phyloP scores from a whole-genome alignment of 2,329 filamentous ascomycete species.

The Epichloe typhina region DNA sequence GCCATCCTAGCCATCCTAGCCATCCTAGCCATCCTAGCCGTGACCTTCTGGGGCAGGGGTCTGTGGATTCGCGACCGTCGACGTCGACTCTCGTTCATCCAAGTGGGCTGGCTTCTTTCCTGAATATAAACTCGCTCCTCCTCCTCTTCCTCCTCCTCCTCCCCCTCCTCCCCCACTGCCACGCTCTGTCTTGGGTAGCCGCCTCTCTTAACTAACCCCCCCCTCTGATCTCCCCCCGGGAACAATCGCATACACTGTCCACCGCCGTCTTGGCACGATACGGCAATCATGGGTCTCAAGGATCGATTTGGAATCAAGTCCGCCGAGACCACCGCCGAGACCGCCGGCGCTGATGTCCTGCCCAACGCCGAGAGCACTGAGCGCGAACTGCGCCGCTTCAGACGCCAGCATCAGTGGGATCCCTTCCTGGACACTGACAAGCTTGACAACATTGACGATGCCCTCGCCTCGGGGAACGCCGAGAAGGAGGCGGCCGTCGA shows the following conservation, averaged over 20 bases:
- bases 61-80: not conserved
- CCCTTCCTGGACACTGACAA: conserved; percentile 42
- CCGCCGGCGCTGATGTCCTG: conserved; percentile 10
- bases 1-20: no score
- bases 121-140: conserved; percentile 6
- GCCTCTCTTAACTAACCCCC: not conserved
- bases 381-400: conserved; percentile 26
- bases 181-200: not conserved
- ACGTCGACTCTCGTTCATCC: not conserved
- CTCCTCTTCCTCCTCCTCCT: not conserved
- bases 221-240: not conserved
- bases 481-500: conserved; percentile 33
- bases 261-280: not conserved
- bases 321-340: conserved; percentile 6
- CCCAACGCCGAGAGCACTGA: conserved; percentile 10
- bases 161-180: not conserved
- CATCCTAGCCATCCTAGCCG: no score
- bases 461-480: conserved; percentile 28
- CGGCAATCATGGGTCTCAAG: conserved; percentile 11
- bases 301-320: conserved; percentile 10
- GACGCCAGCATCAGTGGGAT: conserved; percentile 40
- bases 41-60: not conserved
- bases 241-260: not conserved
- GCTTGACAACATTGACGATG: conserved; percentile 36
- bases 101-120: not conserved